These are phyloP conservation scores for Phaseolus coccineus DNA, from an alignment of 331 rosid species.

Conservation along the genomic window DNA sequence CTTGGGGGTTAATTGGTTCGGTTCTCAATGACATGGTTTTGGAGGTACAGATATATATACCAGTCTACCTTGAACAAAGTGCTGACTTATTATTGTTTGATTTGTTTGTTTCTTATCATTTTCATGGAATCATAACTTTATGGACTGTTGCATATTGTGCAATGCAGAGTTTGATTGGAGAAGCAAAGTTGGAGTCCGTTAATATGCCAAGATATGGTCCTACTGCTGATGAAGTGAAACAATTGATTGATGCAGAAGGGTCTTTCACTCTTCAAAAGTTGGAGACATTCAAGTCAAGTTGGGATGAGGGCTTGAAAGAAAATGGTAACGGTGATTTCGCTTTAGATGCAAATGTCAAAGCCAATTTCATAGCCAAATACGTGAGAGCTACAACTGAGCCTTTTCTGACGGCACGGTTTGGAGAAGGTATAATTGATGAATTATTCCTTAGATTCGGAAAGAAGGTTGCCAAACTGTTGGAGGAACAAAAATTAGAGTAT, in stretches of 20 bases:
- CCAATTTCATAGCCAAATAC: slow-evolving; percentile 28
- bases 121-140: not conserved
- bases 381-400: slow-evolving; percentile 50
- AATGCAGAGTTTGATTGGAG: slow-evolving; percentile 33
- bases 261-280: slow-evolving; percentile 48
- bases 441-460: slow-evolving; percentile 30
- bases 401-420: slow-evolving; percentile 48
- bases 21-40: slow-evolving; percentile 39
- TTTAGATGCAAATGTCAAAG: not conserved
- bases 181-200: slow-evolving; percentile 43
- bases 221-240: slow-evolving; percentile 43
- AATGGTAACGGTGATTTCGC: not conserved
- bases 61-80: not conserved
- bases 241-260: slow-evolving; percentile 55
- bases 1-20: slow-evolving; percentile 42
- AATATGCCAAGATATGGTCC: slow-evolving; percentile 53
- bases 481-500: not conserved
- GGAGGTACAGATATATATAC: slow-evolving; percentile 1
- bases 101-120: not conserved
- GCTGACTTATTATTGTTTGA: not conserved
- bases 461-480: slow-evolving; percentile 3
- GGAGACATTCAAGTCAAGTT: slow-evolving; percentile 8
- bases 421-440: slow-evolving; percentile 49
- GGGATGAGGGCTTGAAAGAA: slow-evolving; percentile 34
- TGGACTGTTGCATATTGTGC: not conserved